phyloP scores from a whole-genome alignment of 2,329 filamentous ascomycete species.

The Trichoderma koningiopsis region DNA sequence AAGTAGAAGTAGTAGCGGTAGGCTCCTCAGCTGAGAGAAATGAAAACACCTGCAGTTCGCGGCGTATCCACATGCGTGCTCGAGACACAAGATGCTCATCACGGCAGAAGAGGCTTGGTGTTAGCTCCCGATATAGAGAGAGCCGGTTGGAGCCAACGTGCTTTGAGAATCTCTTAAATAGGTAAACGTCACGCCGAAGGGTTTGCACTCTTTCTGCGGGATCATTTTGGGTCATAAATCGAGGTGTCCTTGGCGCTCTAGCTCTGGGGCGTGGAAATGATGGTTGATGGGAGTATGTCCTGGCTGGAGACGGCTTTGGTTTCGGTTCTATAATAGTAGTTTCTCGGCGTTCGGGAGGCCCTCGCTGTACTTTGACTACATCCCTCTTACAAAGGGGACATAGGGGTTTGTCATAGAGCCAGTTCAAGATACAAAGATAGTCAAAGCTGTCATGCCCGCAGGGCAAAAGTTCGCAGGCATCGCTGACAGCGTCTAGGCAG shows the following conservation, averaged over 20 bases:
- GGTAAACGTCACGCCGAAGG: conserved; percentile 73
- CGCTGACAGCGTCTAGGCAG: conserved; percentile 76
- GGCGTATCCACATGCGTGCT: conserved; percentile 77
- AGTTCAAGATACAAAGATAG: conserved; percentile 79
- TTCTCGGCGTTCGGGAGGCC: conserved; percentile 52
- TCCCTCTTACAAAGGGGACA: conserved; percentile 77
- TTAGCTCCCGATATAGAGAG: conserved; percentile 76
- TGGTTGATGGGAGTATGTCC: not conserved
- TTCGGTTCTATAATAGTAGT: conserved; percentile 56
- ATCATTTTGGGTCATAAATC: not conserved
- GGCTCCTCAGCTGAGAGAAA: conserved; percentile 57
- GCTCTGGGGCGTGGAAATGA: conserved; percentile 8
- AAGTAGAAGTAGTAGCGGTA: conserved; percentile 24
- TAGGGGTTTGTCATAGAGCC: conserved; percentile 70
- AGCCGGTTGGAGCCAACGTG: conserved; percentile 80
- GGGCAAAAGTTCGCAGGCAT: conserved; percentile 70
- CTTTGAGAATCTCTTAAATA: conserved; percentile 69
- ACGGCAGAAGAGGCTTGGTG: conserved; percentile 63
- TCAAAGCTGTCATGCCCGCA: conserved; percentile 84
- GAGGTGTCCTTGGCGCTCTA: conserved; percentile 15
- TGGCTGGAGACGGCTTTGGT: conserved; percentile 34
- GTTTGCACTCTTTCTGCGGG: conserved; percentile 29
- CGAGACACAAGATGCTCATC: conserved; percentile 72
- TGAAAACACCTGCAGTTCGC: conserved; percentile 81
- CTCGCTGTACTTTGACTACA: conserved; percentile 65